A percentile compares a stretch with the other conserved stretches of the same genome.
Conservation (phyloP, 257 asterid genomes). For the Schizonepeta tenuifolia region DNA sequence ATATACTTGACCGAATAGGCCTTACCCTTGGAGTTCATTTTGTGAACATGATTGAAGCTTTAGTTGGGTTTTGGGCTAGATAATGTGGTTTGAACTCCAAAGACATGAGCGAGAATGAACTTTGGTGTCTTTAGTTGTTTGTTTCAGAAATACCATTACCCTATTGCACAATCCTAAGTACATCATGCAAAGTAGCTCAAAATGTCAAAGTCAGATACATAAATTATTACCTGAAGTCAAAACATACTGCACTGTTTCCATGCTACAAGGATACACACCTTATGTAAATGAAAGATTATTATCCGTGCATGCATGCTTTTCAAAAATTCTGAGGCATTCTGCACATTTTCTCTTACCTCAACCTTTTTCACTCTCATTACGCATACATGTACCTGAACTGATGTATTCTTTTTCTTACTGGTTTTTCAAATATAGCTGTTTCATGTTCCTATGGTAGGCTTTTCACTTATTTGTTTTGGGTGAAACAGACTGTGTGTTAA, state of each 20-base stretch:
- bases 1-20: neutral
- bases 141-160: constrained; percentile 13
- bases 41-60: neutral
- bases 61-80: constrained; percentile 17
- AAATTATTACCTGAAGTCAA: constrained; percentile 16
- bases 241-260: constrained; percentile 13
- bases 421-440: constrained; percentile 3
- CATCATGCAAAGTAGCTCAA: constrained; percentile 16
- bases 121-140: constrained; percentile 13
- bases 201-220: constrained; percentile 6
- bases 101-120: constrained; percentile 5
- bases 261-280: constrained; percentile 10
- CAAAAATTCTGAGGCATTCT: constrained; percentile 24
- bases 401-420: neutral
- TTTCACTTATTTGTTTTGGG: constrained; percentile 18
- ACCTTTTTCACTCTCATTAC: constrained; percentile 11
- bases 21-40: constrained; percentile 14
- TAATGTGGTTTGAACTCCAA: constrained; percentile 23
- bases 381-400: constrained; percentile 13
- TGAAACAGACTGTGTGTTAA: constrained; percentile 61
- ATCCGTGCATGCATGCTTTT: constrained; percentile 17
- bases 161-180: neutral
- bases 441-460: constrained; percentile 27
- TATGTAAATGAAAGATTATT: neutral
- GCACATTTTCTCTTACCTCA: constrained; percentile 19